phyloP scores from a whole-genome alignment of 495 filamentous ascomycete genomes.

The Penicillium subrubescens region DNA sequence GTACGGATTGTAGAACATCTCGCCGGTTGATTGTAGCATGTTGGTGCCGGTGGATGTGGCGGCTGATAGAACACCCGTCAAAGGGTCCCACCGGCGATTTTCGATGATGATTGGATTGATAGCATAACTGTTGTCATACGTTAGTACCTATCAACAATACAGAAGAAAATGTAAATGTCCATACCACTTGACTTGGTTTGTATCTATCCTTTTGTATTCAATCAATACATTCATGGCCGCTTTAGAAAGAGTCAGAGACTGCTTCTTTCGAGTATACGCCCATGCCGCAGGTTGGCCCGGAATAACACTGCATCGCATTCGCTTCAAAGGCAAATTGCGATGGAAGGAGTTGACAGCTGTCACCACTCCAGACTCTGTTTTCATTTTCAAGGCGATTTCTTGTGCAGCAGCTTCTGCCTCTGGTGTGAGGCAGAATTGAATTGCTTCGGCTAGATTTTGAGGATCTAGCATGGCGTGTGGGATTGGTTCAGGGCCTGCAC shows the following conservation, averaged over 20 bases:
- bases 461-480: slow-evolving; percentile 58
- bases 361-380: slow-evolving; percentile 68
- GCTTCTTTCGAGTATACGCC: slow-evolving; percentile 53
- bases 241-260: slow-evolving; percentile 59
- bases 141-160: neutral
- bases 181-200: slow-evolving; percentile 58
- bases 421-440: slow-evolving; percentile 64
- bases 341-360: slow-evolving; percentile 77
- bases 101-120: slow-evolving; percentile 37
- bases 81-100: slow-evolving; percentile 43
- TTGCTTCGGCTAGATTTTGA: slow-evolving; percentile 69
- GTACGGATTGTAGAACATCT: slow-evolving; percentile 39
- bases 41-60: slow-evolving; percentile 25
- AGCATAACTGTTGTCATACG: slow-evolving; percentile 20
- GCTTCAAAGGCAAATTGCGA: slow-evolving; percentile 59
- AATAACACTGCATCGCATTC: slow-evolving; percentile 73
- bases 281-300: slow-evolving; percentile 70
- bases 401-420: slow-evolving; percentile 59
- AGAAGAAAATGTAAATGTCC: neutral
- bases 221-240: slow-evolving; percentile 69
- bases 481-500: slow-evolving; percentile 22
- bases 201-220: slow-evolving; percentile 58
- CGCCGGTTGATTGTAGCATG: slow-evolving; percentile 31
- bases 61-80: slow-evolving; percentile 49
- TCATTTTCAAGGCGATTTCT: slow-evolving; percentile 64